These are phyloP conservation scores for Mucor mucedo DNA, from an alignment of 371 early-diverging fungal species.

Conservation along the genomic window DNA sequence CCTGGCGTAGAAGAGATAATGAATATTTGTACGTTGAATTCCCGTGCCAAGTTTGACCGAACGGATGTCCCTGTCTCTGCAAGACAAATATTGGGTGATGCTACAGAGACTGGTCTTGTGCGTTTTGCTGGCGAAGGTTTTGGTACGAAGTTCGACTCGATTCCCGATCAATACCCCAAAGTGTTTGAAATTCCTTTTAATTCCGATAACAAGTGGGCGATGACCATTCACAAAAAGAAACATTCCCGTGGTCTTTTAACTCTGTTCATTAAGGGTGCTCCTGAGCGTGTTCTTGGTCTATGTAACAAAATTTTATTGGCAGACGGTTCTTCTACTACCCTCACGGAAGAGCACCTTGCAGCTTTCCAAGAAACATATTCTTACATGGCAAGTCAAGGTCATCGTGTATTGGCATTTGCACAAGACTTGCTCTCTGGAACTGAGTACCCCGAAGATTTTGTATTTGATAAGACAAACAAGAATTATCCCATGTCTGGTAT, in stretches of 20 bases:
- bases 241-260: constrained; percentile 75
- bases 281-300: constrained; percentile 84
- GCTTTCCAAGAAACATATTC: constrained; percentile 78
- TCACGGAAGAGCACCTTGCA: constrained; percentile 64
- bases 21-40: constrained; percentile 76
- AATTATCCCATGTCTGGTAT: constrained; percentile 78
- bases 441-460: constrained; percentile 72
- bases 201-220: constrained; percentile 92
- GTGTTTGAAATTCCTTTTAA: constrained; percentile 97
- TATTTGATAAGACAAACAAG: constrained; percentile 72
- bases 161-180: constrained; percentile 73
- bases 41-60: constrained; percentile 86
- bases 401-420: constrained; percentile 95
- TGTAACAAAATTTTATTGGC: constrained; percentile 71
- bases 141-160: constrained; percentile 65
- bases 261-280: constrained; percentile 92
- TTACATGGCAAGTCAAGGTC: constrained; percentile 89
- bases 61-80: constrained; percentile 72
- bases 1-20: constrained; percentile 76
- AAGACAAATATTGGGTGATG: constrained; percentile 79
- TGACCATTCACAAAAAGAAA: constrained; percentile 79
- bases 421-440: constrained; percentile 65
- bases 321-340: constrained; percentile 33
- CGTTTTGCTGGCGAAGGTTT: constrained; percentile 77
- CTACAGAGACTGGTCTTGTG: constrained; percentile 90